Evolutionary conservation across 352 stramenopile species (phyloP).

Genomic region (Lagenidium sp.): DNA sequence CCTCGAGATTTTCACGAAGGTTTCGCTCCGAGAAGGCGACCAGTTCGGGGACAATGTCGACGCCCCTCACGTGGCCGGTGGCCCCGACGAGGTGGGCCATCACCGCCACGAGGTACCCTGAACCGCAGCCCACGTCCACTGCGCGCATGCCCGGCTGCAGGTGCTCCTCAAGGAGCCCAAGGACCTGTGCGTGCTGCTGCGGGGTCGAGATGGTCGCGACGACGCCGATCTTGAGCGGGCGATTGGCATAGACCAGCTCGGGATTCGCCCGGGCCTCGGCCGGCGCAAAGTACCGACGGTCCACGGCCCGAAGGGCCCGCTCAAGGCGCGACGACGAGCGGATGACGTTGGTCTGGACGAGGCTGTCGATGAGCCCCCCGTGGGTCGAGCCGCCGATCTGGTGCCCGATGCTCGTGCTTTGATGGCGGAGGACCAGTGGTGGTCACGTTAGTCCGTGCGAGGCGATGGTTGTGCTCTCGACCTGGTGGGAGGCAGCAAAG

Average conservation of each 20-base stretch:
- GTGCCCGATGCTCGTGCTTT: constrained; percentile 72
- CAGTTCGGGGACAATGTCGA: constrained; percentile 77
- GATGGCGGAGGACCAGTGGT: neutral
- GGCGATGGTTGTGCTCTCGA: too few relatives aligned
- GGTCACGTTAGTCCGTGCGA: too few relatives aligned
- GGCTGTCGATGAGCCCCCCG: constrained; percentile 54
- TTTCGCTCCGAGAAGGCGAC: constrained; percentile 61
- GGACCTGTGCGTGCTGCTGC: constrained; percentile 76
- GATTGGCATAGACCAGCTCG: constrained; percentile 63
- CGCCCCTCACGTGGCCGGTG: constrained; percentile 38
- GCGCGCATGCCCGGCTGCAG: constrained; percentile 48
- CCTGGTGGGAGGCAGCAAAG: too few relatives aligned
- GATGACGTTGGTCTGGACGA: constrained; percentile 70
- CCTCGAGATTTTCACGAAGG: constrained; percentile 32
- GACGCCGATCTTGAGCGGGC: constrained; percentile 63
- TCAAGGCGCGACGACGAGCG: constrained; percentile 42
- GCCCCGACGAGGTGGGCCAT: constrained; percentile 65
- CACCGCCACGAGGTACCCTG: constrained; percentile 65
- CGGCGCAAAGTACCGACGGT: constrained; percentile 52
- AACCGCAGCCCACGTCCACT: constrained; percentile 76
- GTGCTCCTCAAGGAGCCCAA: constrained; percentile 54
- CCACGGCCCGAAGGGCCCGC: constrained; percentile 45
- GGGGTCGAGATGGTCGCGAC: constrained; percentile 82
- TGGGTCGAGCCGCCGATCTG: constrained; percentile 72
- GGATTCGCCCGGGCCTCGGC: constrained; percentile 14